Conservation (phyloP, 352 stramenopile species). For the Phytophthora quininea region DNA sequence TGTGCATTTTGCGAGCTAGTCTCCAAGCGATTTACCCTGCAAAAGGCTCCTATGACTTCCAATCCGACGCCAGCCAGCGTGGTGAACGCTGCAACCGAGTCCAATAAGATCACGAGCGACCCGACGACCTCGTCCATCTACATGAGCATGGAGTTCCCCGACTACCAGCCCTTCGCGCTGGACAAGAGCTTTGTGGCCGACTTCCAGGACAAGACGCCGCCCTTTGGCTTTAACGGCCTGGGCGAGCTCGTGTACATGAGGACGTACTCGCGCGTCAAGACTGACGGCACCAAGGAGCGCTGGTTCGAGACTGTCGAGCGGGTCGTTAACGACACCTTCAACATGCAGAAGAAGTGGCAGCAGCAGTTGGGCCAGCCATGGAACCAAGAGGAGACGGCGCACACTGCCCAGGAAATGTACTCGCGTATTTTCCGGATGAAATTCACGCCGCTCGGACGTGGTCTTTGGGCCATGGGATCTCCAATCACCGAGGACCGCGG, state of each 20-base stretch:
- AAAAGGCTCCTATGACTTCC: conserved; percentile 27
- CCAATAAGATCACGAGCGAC: conserved; percentile 10
- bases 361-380: conserved; percentile 56
- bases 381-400: conserved; percentile 61
- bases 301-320: conserved; percentile 93
- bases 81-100: background rate
- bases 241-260: conserved; percentile 93
- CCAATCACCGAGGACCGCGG: conserved; percentile 86
- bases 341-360: conserved; percentile 92
- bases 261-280: conserved; percentile 90
- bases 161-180: conserved; percentile 32
- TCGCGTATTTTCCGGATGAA: conserved; percentile 94
- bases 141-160: conserved; percentile 22
- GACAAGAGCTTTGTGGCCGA: conserved; percentile 50
- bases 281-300: conserved; percentile 79
- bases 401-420: conserved; percentile 91
- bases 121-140: conserved; percentile 16
- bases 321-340: conserved; percentile 94
- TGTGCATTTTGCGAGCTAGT: conserved; percentile 24
- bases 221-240: conserved; percentile 95
- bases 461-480: conserved; percentile 95
- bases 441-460: conserved; percentile 91
- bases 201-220: conserved; percentile 59
- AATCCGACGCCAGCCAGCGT: conserved; percentile 9
- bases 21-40: conserved; percentile 2